A percentile compares a stretch with the other conserved stretches of the same genome.
phyloP scores from a whole-genome alignment of 2,329 filamentous ascomycete species.

The Neurospora sp. region DNA sequence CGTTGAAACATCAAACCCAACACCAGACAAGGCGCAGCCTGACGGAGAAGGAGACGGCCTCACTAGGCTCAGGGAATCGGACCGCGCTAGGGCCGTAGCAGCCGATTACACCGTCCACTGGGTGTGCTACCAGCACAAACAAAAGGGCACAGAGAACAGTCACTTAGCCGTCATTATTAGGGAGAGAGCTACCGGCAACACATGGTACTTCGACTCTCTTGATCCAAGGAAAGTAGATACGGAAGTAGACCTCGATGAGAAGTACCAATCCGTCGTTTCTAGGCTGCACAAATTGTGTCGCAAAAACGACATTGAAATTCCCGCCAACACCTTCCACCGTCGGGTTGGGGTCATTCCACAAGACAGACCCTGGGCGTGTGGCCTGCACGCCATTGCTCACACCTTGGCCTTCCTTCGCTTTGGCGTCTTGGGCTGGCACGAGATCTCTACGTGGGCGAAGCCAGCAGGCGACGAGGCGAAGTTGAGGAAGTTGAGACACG shows the following conservation, averaged over 20 bases:
- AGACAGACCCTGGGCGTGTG: slow-evolving; percentile 4
- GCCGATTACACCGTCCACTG: slow-evolving; percentile 3
- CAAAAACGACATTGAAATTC: not conserved
- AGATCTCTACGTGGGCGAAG: not conserved
- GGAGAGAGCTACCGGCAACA: not conserved
- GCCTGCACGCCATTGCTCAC: slow-evolving; percentile 8
- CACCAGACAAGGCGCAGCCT: not conserved
- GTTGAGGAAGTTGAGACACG: not conserved
- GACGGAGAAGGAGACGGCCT: not conserved
- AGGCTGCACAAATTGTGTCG: not conserved
- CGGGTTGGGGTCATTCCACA: not conserved
- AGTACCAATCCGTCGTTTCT: not conserved
- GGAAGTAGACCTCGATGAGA: not conserved
- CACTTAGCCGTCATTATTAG: not conserved
- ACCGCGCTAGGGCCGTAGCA: not conserved
- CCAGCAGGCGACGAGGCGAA: not conserved
- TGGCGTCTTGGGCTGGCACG: slow-evolving; percentile 7
- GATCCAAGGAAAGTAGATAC: not conserved
- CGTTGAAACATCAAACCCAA: not conserved
- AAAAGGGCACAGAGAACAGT: too few species aligned
- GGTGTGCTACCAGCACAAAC: slow-evolving; percentile 1
- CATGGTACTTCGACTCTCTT: not conserved
- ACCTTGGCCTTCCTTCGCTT: slow-evolving; percentile 10
- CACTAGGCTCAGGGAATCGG: not conserved
- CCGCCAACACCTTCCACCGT: not conserved